Evolutionary conservation across 2,329 filamentous ascomycete species (phyloP), one percentile per base, ranked within the genome.

Genomic region (Colletotrichum orchidophilum): DNA sequence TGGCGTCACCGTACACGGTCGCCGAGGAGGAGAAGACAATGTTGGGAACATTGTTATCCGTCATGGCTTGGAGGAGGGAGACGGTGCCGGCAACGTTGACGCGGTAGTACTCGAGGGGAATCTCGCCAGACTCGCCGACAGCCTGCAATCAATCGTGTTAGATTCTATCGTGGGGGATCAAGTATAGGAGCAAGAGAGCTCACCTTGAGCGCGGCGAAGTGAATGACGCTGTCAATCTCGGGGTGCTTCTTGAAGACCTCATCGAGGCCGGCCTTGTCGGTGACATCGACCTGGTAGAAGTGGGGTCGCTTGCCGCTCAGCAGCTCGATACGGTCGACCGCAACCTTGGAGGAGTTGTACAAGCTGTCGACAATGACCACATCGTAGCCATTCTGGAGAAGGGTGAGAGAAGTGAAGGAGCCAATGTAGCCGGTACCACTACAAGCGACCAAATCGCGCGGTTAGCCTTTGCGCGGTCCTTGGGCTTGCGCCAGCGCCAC

Each of bases 391-490:
- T 96, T 93, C 80, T 98, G 89, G 76, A 99, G 94, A 29, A 99
- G 93, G 64, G 95, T 92, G 62, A 99, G 91, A 67, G 94, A 87
- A 73, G 96, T 99, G 88, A 98, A 98, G 61, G 96, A 98, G 81
- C 96, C 96, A 83, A 99, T 99, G 88, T 99, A 99, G 86, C 96
- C 96, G 75, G 95, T 97, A 80, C 96, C 96, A 89, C 96, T 98
- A 81, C 71, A 76, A 76, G 75, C 76, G 77, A 63, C 54, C 54
- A 35, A 49, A 53, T 33, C 52, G 33, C 29, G 66, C 53, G 66
- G 46, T 72, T 66, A 72, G 70, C 55, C 13, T 61, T 21, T 27
- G 52, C 33, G 52, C 42, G 6, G 15, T 63, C 54, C 11, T 46
- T 35, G 52, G 49, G 7, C 13, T 50, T 70, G 65, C 66, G 70